Base-by-base conservation (phyloP, 129 eudicot genomes). In the Saposhnikovia divaricata region DNA sequence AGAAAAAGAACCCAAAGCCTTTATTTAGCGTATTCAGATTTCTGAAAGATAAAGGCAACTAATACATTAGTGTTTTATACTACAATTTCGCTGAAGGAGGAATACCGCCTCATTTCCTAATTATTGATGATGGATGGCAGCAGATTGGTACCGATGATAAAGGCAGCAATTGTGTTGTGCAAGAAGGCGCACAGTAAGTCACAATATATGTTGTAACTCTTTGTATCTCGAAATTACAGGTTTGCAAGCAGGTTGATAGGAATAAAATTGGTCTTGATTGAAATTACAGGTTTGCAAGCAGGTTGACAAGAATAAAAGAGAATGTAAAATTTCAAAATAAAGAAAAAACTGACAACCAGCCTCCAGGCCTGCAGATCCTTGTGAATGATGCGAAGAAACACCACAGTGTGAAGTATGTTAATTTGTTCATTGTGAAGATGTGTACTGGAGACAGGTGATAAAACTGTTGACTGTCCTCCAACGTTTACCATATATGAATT, bases 121-220 rank as follows among this genome's bases (percentile, higher is more conserved):
- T 93, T 84, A 91, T 93, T 79, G 98, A 93, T 66, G 98, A 93
- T 79, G 98, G 98, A 51, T 93, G 98, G 98, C 98, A 93, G 86
- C 96, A 93, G 80, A 93, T 91, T 81, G 96, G 95, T 16, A 86
- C 76, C 25, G 90, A 76, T 71, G 69, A 82, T 75, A 87, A 85
- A 80, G 95, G 85, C 75, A 28, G 79, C 16, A 77, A 84, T 45
- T 61, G 82, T 75, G 89, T 84, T 79, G 95, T 88, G 23, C 96
- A 91, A 86, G 90, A 92, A 84, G 97, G 97, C 57, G 91, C 97
- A 46, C 98, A 94, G 98, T 94, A 90, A 92, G 92, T 61, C 38
- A 73, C 79, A 37, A 50, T 3, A 65, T 2, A 65, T 65, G 15
- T 4, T n/a, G n/a, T n/a, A 31, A 27, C 47, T 48, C 75, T 44